Percentiles rank a stretch among this genome's conserved stretches.
Conservation (phyloP, 2,329 filamentous ascomycete species). For the Talaromyces pinophilus region DNA sequence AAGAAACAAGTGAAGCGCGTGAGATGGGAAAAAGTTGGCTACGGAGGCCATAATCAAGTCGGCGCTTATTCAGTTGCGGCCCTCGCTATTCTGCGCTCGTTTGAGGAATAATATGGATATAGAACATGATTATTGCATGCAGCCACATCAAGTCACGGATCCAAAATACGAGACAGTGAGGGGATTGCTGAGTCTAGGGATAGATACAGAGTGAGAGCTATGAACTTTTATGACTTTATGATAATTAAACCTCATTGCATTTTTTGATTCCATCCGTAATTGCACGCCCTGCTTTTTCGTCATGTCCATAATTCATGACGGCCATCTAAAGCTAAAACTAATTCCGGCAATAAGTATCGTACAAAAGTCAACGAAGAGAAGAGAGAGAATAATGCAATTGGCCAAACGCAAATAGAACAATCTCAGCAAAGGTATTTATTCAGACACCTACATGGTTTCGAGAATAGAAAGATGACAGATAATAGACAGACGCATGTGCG, state of each 20-base stretch:
- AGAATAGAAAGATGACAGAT: background rate
- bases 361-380: constrained; percentile 8
- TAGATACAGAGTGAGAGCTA: background rate
- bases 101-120: constrained; percentile 32
- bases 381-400: constrained; percentile 13
- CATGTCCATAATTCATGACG: background rate
- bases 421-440: constrained; percentile 4
- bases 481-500: background rate
- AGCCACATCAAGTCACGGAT: no score
- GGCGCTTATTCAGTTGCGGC: constrained; percentile 43
- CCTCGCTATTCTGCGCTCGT: constrained; percentile 41
- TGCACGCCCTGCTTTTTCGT: background rate
- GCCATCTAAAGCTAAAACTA: background rate
- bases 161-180: background rate
- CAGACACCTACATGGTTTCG: background rate
- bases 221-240: background rate
- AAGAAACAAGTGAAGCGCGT: constrained; percentile 38
- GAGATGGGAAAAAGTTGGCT: constrained; percentile 47
- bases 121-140: background rate
- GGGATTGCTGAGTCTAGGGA: background rate
- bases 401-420: background rate
- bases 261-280: constrained; percentile 8
- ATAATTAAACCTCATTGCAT: background rate
- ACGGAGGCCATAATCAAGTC: constrained; percentile 49
- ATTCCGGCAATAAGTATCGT: background rate